Base-by-base conservation (phyloP, 83 land plant genomes). In the Diphasiastrum complanatum region DNA sequence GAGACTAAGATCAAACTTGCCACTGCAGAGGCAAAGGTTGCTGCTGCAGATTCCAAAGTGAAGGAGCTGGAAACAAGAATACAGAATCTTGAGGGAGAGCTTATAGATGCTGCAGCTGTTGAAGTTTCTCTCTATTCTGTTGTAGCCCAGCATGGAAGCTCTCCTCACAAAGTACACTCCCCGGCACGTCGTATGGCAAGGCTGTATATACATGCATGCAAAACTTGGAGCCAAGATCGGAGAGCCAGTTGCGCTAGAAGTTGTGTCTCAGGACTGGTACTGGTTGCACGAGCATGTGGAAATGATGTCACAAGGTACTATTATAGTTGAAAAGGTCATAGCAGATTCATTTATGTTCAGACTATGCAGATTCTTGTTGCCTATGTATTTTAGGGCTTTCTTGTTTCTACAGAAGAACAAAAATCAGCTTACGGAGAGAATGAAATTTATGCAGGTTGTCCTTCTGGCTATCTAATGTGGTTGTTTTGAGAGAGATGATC, bases 141-240 rank as follows among this genome's bases (percentile, higher is more conserved):
- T 6, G 79, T 79, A 31, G 86, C 96, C 31, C 89, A 93, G 60
- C 99, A 93, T 80, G 86, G 83, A 50, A 84, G 89, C 68, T 93
- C 99, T 38, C 61, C 73, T 25, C 78, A 63, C 30, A 89, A 93
- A 47, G 78, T 89, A 6, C 99, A 93, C 77, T 75, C 99, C 48
- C 96, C 96, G 45, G 99, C 99, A 54, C 76, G 99, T 26, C 92
- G 99, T 5, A 88, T 93, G 56, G 83, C 89, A 31, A 81, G 99
- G 65, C 50, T 93, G 26, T 93, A 93, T 68, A 55, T 81, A 65
- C 75, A 85, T 75, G 82, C 91, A 35, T 75, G 57, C 25, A 81
- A 69, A 70, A 62, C 80, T 33, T 69, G 68, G 71, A 78, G 78
- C 47, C 45, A 45, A 33, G 69, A 78, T 48, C 79, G 80, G 63